Conservation (phyloP, 495 filamentous ascomycete genomes). For the Aspergillus sclerotiicarbonarius region DNA sequence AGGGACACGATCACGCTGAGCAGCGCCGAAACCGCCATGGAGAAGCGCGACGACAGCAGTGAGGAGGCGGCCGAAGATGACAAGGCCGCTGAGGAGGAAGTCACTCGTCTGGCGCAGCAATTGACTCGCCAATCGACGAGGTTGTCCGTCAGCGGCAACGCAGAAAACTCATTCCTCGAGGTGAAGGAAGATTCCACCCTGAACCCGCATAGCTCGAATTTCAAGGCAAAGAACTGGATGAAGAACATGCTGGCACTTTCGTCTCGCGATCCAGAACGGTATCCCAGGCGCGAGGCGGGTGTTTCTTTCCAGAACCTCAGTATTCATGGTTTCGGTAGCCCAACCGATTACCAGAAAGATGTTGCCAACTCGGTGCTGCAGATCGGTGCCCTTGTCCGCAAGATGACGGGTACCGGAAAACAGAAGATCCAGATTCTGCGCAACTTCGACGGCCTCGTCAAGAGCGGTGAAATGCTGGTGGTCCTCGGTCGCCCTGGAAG, state of each 20-base stretch:
- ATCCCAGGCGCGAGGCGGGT: conserved; percentile 44
- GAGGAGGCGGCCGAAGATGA: conserved; percentile 24
- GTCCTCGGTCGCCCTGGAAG: conserved; percentile 74
- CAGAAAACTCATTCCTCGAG: conserved; percentile 47
- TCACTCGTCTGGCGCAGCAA: conserved; percentile 46
- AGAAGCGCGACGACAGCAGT: conserved; percentile 16
- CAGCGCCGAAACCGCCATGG: conserved; percentile 33
- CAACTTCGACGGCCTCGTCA: conserved; percentile 69
- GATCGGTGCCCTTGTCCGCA: conserved; percentile 43
- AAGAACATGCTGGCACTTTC: conserved; percentile 49
- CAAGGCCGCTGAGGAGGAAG: conserved; percentile 33
- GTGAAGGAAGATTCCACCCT: conserved; percentile 40
- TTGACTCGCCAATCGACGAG: conserved; percentile 47
- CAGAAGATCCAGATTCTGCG: conserved; percentile 68
- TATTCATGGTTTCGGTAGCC: conserved; percentile 72
- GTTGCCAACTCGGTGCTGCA: conserved; percentile 67
- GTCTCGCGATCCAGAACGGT: conserved; percentile 48
- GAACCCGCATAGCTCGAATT: conserved; percentile 47
- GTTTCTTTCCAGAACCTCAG: conserved; percentile 60
- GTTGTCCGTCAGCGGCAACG: conserved; percentile 29
- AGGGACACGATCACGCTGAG: conserved; percentile 28
- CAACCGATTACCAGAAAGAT: conserved; percentile 82
- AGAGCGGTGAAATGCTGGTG: conserved; percentile 76
- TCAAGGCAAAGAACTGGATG: conserved; percentile 52
- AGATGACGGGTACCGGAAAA: conserved; percentile 45